Evolutionary conservation across 2,329 filamentous ascomycete species (phyloP), one percentile per base, ranked within the genome.

Genomic region (Talaromyces marneffei): DNA sequence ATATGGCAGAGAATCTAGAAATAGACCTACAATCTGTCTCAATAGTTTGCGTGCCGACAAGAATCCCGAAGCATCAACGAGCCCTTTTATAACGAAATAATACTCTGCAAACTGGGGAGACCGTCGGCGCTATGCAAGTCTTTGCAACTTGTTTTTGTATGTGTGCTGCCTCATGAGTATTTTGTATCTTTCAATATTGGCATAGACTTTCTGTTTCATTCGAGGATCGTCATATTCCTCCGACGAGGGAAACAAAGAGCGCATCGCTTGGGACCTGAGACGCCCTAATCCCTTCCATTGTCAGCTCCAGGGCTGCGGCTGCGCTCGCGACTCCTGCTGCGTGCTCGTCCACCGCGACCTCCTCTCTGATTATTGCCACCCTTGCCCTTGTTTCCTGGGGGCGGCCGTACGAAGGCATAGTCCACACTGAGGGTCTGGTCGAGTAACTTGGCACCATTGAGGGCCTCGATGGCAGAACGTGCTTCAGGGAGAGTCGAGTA

Each of bases 341-440:
- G 73, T 46, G 67, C 73, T 52, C 75, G 63, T 50, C 69, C 72
- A 48, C 75, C 76, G 55, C 75, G 72, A 10, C 68, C 74, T 42
- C 71, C 78, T 66, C 83, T 83, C 59, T 69, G 67, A 16, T 40
- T 55, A 50, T 66, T 72, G 27, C 72, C 74, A 53, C 66, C 71
- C 61, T 79, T 78, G 31, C 71, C 72, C 66, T 80, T 80, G 64
- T 71, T 72, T 4, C 76, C 77, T 46, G 80, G 75, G 5, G 79
- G 82, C n/a, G 85, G 85, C 53, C 85, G 79, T 57, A 88, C 85
- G 69, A 88, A 88, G 2, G 85, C 85, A 66, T 83, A 88, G 72
- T 88, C 85, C 50, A 87, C 85, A 14, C 76, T 74, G 63, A 88
- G 79, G n/a, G 84, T 86, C 73, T 87, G 85, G 64, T 88, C 85